These are phyloP conservation scores for Sporothrix euskadiensis DNA, from an alignment of 2,329 filamentous ascomycete species.

Conservation along the genomic window DNA sequence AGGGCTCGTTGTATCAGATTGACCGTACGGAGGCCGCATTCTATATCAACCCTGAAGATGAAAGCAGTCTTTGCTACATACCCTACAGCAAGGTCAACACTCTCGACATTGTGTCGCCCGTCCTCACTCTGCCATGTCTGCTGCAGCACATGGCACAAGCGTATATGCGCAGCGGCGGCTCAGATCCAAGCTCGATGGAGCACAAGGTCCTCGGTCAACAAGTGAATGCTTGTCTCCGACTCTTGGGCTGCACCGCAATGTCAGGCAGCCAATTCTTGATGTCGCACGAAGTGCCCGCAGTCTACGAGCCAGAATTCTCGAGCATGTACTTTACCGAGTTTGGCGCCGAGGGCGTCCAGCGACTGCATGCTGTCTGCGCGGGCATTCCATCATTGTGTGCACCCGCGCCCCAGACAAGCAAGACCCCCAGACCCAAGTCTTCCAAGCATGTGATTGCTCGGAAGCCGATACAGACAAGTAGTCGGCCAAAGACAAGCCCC, in stretches of 20 bases:
- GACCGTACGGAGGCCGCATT: background rate
- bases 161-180: background rate
- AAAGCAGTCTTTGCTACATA: background rate
- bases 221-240: background rate
- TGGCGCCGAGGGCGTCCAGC: background rate
- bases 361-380: background rate
- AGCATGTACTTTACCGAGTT: slow-evolving; percentile 4
- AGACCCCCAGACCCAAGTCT: no score
- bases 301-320: slow-evolving; percentile 2
- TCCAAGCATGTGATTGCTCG: background rate
- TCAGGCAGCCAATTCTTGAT: background rate
- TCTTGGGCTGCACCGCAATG: background rate
- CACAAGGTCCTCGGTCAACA: slow-evolving; percentile 4
- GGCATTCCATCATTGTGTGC: background rate
- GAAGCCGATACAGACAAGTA: background rate
- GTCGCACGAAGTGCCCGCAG: background rate
- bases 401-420: background rate
- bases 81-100: background rate
- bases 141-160: background rate
- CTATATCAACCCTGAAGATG: background rate
- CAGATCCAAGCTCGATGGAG: background rate
- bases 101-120: background rate
- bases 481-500: background rate
- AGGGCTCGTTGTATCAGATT: background rate
- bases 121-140: background rate